Evolutionary conservation across 306 rosid species (phyloP), one percentile per base, ranked within the genome.

Genomic region (Alnus rubra): DNA sequence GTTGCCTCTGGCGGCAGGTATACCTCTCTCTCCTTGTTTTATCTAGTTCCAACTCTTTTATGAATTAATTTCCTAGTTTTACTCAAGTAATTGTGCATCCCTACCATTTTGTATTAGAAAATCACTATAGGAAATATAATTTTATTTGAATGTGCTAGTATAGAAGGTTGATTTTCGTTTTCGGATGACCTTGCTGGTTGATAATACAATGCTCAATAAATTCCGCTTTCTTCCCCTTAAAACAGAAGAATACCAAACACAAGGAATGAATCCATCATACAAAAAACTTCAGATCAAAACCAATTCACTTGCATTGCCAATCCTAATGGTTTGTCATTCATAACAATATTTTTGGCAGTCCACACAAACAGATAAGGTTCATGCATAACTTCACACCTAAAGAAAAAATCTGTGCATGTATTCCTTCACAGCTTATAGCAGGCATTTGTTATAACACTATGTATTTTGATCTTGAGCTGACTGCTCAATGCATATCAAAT

Each of bases 1-100:
- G 98, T 95, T 88, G 95, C 88, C 84, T 94, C 76, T n/a, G 97
- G 98, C 73, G 45, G 45, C 45, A 42, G 45, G 45, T 42, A 4
- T 35, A 23, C 0, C 13, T 65, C 50, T 30, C 47, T 51, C 33
- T 37, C 30, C 37, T 58, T 52, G 28, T 30, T 69, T 14, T 80
- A 11, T 68, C 37, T 11, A n/a, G 44, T 68, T 69, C 45, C 72
- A 48, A 1, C 28, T 35, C 28, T 14, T 23, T 9, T 16, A 65
- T 65, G 28, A 35, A 15, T 65, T 4, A 16, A 3, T 62, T 47
- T n/a, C 31, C 62, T 55, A 7, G 31, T 55, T 55, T 55, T 1
- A 42, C 45, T 42, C 7, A 42, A 5, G 45, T 42, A 42, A 42
- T 52, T 52, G n/a, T 52, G 56, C 56, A 52, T 42, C 7, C 45